Percentiles rank a stretch among this genome's conserved stretches.
These are phyloP conservation scores for Aspergillus alliaceus DNA, from an alignment of 2,329 filamentous ascomycete genomes.

Conservation along the genomic window DNA sequence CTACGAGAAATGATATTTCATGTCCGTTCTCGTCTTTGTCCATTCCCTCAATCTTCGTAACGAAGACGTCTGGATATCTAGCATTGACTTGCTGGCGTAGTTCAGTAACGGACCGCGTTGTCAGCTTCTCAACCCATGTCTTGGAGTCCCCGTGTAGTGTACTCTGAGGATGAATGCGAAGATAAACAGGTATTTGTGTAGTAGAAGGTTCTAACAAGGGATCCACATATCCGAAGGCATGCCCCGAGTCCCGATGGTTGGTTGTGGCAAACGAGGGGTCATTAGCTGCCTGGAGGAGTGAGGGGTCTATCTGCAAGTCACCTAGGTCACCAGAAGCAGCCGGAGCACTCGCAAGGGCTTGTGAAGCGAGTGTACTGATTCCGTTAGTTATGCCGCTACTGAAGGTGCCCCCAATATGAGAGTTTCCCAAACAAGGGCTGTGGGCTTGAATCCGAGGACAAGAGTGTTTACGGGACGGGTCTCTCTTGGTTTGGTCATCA, in stretches of 20 bases:
- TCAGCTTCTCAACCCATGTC: slow-evolving; percentile 66
- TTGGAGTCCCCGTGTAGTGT: slow-evolving; percentile 49
- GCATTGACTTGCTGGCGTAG: slow-evolving; percentile 61
- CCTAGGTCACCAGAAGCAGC: slow-evolving; percentile 41
- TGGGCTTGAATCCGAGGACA: slow-evolving; percentile 21
- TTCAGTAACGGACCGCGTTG: slow-evolving; percentile 59
- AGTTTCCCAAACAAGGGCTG: slow-evolving; percentile 21
- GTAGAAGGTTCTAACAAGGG: slow-evolving; percentile 32
- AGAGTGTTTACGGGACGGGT: slow-evolving; percentile 48
- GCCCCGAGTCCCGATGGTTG: slow-evolving; percentile 33
- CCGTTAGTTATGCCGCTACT: slow-evolving; percentile 37
- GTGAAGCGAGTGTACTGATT: slow-evolving; percentile 45
- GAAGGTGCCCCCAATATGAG: slow-evolving; percentile 22
- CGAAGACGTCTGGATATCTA: slow-evolving; percentile 61
- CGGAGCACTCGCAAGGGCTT: slow-evolving; percentile 44
- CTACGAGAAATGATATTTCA: slow-evolving; percentile 65
- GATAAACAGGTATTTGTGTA: slow-evolving; percentile 60
- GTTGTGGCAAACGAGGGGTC: slow-evolving; percentile 44
- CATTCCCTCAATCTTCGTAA: slow-evolving; percentile 65
- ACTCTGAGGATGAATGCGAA: slow-evolving; percentile 68
- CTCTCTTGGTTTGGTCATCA: slow-evolving; percentile 62
- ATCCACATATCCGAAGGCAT: slow-evolving; percentile 38
- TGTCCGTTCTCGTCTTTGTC: slow-evolving; percentile 60
- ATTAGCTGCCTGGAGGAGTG: slow-evolving; percentile 59
- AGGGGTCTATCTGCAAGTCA: slow-evolving; percentile 64